A percentile compares a stretch with the other conserved stretches of the same genome.
Conservation (phyloP, 495 filamentous ascomycete genomes). For the Hypoxylon rickii region DNA sequence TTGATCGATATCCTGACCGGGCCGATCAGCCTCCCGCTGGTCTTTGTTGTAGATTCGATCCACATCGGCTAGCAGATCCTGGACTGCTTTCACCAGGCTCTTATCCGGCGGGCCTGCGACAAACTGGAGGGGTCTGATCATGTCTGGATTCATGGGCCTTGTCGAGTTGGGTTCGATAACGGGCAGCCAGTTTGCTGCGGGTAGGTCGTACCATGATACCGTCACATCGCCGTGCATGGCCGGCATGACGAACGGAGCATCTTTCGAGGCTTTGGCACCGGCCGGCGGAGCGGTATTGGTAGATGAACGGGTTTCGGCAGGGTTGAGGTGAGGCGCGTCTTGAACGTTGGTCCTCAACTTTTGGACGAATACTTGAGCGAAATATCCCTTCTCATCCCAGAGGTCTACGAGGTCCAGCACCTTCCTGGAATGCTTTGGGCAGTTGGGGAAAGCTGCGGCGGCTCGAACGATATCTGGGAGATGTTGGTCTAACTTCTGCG, state of each 20-base stretch:
- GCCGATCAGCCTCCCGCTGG: conserved; percentile 37
- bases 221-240: conserved; percentile 75
- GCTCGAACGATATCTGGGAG: conserved; percentile 65
- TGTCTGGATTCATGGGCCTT: conserved; percentile 69
- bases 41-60: conserved; percentile 63
- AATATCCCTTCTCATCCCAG: conserved; percentile 77
- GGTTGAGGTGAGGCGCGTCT: conserved; percentile 43
- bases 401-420: conserved; percentile 67
- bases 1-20: conserved; percentile 64
- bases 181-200: conserved; percentile 79
- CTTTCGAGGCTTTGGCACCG: conserved; percentile 46
- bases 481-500: conserved; percentile 61
- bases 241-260: conserved; percentile 71
- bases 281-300: conserved; percentile 19
- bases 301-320: conserved; percentile 21
- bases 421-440: conserved; percentile 68
- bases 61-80: conserved; percentile 68
- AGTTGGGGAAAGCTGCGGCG: conserved; percentile 65
- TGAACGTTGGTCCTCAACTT: conserved; percentile 64
- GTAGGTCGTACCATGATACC: conserved; percentile 81
- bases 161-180: conserved; percentile 78
- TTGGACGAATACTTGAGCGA: conserved; percentile 58
- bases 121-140: conserved; percentile 76
- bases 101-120: conserved; percentile 72
- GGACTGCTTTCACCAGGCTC: conserved; percentile 66